These are phyloP conservation scores for Colletotrichum tamarilloi DNA, from an alignment of 2,329 filamentous ascomycete genomes.

Conservation along the genomic window DNA sequence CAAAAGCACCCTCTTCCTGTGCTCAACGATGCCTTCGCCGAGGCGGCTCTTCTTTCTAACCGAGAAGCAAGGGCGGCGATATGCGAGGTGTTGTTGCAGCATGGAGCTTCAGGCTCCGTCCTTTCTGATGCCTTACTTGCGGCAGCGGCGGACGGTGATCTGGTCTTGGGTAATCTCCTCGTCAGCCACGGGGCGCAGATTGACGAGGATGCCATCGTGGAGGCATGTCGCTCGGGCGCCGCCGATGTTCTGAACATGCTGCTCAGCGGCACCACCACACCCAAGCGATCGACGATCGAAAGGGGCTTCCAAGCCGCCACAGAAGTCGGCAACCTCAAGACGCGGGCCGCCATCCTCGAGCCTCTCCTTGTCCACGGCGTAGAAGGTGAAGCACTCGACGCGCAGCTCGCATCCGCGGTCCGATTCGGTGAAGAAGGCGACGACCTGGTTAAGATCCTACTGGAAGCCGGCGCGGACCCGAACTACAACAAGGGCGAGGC, in stretches of 20 bases:
- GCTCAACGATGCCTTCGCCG: constrained; percentile 55
- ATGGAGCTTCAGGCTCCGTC: constrained; percentile 56
- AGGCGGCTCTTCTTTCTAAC: constrained; percentile 55
- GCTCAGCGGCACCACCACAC: constrained; percentile 52
- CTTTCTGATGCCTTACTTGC: constrained; percentile 62
- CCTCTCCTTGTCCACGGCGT: constrained; percentile 63
- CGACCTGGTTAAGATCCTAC: constrained; percentile 60
- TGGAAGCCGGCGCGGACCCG: constrained; percentile 59
- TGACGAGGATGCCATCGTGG: constrained; percentile 64
- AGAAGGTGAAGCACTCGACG: constrained; percentile 61
- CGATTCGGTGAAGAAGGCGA: constrained; percentile 62
- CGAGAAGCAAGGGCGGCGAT: constrained; percentile 53
- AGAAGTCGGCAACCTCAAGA: constrained; percentile 60
- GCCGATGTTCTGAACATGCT: constrained; percentile 62
- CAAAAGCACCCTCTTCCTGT: constrained; percentile 49
- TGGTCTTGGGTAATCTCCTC: constrained; percentile 61
- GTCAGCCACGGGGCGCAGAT: constrained; percentile 63
- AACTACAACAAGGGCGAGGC: constrained; percentile 67
- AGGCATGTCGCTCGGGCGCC: constrained; percentile 64
- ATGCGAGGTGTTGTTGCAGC: constrained; percentile 57
- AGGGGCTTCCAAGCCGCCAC: constrained; percentile 67
- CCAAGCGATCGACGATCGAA: constrained; percentile 56
- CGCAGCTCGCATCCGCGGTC: constrained; percentile 64
- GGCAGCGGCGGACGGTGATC: constrained; percentile 64
- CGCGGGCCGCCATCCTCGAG: constrained; percentile 61